These are phyloP conservation scores for Dioszegia crocea DNA, from an alignment of 768 basidiomycete genomes.

Conservation along the genomic window DNA sequence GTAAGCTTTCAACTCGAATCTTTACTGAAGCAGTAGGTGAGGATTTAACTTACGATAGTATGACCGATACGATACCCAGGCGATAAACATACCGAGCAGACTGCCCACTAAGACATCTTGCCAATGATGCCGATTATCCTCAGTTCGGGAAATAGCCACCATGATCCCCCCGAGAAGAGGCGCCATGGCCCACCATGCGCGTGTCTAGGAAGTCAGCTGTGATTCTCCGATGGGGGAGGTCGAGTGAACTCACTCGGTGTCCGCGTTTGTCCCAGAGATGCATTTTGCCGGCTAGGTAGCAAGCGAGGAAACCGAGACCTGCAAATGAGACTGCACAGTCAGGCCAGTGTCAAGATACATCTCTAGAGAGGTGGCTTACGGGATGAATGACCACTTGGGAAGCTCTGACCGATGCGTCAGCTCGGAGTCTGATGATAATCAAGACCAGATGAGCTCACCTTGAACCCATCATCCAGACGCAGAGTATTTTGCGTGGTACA, in stretches of 20 bases:
- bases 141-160: slow-evolving; percentile 65
- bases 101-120: slow-evolving; percentile 81
- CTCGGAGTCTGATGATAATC: too few species aligned
- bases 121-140: slow-evolving; percentile 93
- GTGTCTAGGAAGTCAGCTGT: slow-evolving; percentile 18
- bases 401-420: slow-evolving; percentile 55
- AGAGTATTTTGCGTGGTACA: slow-evolving; percentile 67
- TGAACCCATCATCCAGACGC: slow-evolving; percentile 75
- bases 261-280: slow-evolving; percentile 82
- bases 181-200: slow-evolving; percentile 71
- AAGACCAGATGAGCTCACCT: too few species aligned
- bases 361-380: slow-evolving; percentile 54
- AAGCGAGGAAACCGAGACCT: slow-evolving; percentile 80
- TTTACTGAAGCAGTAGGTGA: slow-evolving; percentile 6
- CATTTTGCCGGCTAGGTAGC: slow-evolving; percentile 87
- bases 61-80: slow-evolving; percentile 46
- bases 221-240: background rate
- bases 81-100: slow-evolving; percentile 64
- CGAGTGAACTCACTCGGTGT: slow-evolving; percentile 52
- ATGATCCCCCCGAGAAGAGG: slow-evolving; percentile 69
- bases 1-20: background rate
- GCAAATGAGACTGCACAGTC: slow-evolving; percentile 74
- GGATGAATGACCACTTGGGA: slow-evolving; percentile 87
- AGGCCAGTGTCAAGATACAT: background rate
- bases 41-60: slow-evolving; percentile 40